Percentiles rank a stretch among this genome's conserved stretches.
Conservation (phyloP, 2,329 filamentous ascomycete species). For the Cyphellophora europaea region DNA sequence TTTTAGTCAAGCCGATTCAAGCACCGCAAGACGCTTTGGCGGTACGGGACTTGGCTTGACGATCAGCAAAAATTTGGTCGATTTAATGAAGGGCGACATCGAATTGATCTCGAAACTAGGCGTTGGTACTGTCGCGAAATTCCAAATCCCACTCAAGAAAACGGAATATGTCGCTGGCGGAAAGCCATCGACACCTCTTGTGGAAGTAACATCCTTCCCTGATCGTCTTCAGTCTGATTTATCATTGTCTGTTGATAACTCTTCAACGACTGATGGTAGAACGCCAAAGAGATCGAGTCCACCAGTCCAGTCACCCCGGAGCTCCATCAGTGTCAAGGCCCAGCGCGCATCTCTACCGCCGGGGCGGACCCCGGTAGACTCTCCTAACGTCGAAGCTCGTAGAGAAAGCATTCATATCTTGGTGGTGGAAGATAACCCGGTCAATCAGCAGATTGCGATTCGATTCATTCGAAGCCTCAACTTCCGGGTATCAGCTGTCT, state of each 20-base stretch:
- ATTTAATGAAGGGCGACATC: slow-evolving; percentile 72
- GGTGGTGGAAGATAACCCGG: slow-evolving; percentile 70
- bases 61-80: slow-evolving; percentile 71
- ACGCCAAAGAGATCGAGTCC: not conserved
- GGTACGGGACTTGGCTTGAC: slow-evolving; percentile 70
- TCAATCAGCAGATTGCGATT: slow-evolving; percentile 68
- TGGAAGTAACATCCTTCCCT: slow-evolving; percentile 48
- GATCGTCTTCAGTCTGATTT: slow-evolving; percentile 32
- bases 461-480: slow-evolving; percentile 66
- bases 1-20: slow-evolving; percentile 74
- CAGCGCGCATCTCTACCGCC: slow-evolving; percentile 29
- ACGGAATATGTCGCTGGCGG: slow-evolving; percentile 42
- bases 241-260: slow-evolving; percentile 24
- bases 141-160: slow-evolving; percentile 70
- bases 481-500: slow-evolving; percentile 61
- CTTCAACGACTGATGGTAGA: slow-evolving; percentile 7
- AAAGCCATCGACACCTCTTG: slow-evolving; percentile 36
- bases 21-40: slow-evolving; percentile 68
- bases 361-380: slow-evolving; percentile 29
- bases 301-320: slow-evolving; percentile 9
- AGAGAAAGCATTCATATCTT: slow-evolving; percentile 59
- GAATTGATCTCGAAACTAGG: slow-evolving; percentile 58
- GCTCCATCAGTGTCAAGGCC: not conserved
- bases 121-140: slow-evolving; percentile 62
- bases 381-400: not conserved